These are phyloP conservation scores for Colletotrichum melonis DNA, from an alignment of 2,329 filamentous ascomycete genomes.

Conservation along the genomic window DNA sequence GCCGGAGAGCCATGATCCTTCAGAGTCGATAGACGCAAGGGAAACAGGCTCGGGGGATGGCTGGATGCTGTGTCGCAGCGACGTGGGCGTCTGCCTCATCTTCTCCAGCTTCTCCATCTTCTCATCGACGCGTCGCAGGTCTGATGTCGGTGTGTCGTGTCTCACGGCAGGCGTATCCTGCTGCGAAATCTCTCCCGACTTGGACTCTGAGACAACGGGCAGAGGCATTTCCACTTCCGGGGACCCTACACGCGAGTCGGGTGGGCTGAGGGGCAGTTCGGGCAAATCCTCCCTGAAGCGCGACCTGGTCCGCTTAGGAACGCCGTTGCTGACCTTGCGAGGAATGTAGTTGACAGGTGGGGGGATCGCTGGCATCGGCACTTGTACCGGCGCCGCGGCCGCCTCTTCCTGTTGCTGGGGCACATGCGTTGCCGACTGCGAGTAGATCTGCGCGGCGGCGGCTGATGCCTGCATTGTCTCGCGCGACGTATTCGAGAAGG, in stretches of 20 bases:
- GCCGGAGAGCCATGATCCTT: conserved; percentile 95
- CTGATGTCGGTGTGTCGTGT: conserved; percentile 61
- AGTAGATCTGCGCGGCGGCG: conserved; percentile 39
- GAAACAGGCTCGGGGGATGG: conserved; percentile 77
- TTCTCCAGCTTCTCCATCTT: conserved; percentile 43
- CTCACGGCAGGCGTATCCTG: conserved; percentile 43
- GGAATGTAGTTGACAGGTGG: conserved; percentile 56
- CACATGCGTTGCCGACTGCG: conserved; percentile 45
- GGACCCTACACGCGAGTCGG: conserved; percentile 83
- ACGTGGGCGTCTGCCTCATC: conserved; percentile 58
- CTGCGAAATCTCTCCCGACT: conserved; percentile 34
- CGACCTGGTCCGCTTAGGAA: conserved; percentile 85
- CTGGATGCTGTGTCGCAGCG: conserved; percentile 51
- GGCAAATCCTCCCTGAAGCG: conserved; percentile 94
- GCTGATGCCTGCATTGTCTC: conserved; percentile 76
- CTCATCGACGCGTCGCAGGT: conserved; percentile 51
- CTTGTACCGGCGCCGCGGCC: conserved; percentile 47
- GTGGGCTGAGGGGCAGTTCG: conserved; percentile 86
- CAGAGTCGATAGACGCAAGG: conserved; percentile 92
- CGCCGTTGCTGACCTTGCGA: conserved; percentile 50
- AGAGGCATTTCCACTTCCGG: conserved; percentile 70
- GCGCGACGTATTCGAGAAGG: conserved; percentile 92
- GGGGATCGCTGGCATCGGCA: conserved; percentile 52
- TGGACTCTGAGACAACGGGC: conserved; percentile 44
- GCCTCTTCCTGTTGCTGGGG: conserved; percentile 47